Evolutionary conservation across 768 basidiomycete species (phyloP), one percentile per base, ranked within the genome.

Genomic region (Russula lepida): DNA sequence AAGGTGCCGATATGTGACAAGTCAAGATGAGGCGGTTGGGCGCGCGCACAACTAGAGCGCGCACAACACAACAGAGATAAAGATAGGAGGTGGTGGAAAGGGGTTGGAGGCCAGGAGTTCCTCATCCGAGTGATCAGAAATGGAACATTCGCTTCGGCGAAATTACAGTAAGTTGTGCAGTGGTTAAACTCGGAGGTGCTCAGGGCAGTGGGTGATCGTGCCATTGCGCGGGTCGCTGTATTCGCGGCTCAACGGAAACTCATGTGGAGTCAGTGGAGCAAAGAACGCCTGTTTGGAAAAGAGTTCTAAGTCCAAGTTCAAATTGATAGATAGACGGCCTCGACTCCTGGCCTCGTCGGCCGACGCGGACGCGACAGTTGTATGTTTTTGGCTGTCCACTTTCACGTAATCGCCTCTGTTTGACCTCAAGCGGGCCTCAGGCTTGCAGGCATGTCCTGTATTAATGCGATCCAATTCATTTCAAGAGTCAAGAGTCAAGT

Each of bases 81-180:
- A 43, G 48, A 58, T 58, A 58, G 57, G 57, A 51, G 57, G 57
- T 6, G n/a, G 39, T 1, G 46, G 19, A 37, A 27, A n/a, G 41
- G 54, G 54, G 39, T 11, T 23, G 15, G 15, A 12, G 7, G 7
- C 9, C 37, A 17, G 23, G 53, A 13, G 39, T 28, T 41, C 19
- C 12, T 25, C 11, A 1, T 15, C 3, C 17, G 17, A 17, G 39
- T 19, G 7, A 41, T 41, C 27, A 28, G 41, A 44, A 44, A 43
- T 32, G n/a, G 53, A 28, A 30, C 41, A 2, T 32, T 55, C 41
- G 27, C 50, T 52, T 52, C 21, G 50, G 50, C 30, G n/a, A 35
- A 23, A 52, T 35, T n/a, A 21, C 9, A 44, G 17, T 41, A 15
- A 23, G 19, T 52, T n/a, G 30, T 50, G 50, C 33, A 21, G 15